Evolutionary conservation across 768 basidiomycete species (phyloP).

Genomic region (Tulasnella sp.): DNA sequence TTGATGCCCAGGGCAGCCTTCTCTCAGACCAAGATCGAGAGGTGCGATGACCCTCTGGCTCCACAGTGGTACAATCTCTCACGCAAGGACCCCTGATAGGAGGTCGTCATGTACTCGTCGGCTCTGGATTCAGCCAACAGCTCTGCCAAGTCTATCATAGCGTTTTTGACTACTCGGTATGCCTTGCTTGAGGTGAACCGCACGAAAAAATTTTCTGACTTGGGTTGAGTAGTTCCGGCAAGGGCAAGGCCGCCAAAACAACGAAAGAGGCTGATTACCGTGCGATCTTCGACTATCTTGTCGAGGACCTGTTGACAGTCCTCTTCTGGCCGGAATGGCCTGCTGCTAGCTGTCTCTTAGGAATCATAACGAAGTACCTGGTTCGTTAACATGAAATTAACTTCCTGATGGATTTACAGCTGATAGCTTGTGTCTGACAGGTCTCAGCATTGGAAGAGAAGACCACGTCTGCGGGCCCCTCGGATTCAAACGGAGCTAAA

Average conservation of each 20-base stretch:
- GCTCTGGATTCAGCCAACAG: constrained; percentile 74
- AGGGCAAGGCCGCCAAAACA: constrained; percentile 77
- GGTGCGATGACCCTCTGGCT: constrained; percentile 28
- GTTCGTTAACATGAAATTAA: constrained; percentile 32
- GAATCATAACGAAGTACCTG: constrained; percentile 76
- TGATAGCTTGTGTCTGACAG: constrained; percentile 30
- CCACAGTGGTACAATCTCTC: not conserved
- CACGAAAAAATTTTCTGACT: constrained; percentile 16
- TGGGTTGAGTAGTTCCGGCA: constrained; percentile 50
- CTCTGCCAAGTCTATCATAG: constrained; percentile 73
- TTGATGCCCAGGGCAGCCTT: constrained; percentile 34
- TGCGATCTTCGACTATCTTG: constrained; percentile 80
- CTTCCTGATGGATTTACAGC: not conserved
- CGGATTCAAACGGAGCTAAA: constrained; percentile 77
- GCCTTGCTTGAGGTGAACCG: not conserved
- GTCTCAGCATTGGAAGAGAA: constrained; percentile 79
- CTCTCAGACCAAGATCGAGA: constrained; percentile 60
- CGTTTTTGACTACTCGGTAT: constrained; percentile 61
- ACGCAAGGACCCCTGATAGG: too few relatives aligned
- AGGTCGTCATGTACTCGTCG: constrained; percentile 56
- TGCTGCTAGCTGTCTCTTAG: constrained; percentile 70
- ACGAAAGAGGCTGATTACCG: constrained; percentile 92
- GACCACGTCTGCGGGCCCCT: constrained; percentile 34
- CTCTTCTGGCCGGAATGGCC: constrained; percentile 98
- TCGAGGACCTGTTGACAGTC: constrained; percentile 77